Conservation (phyloP, 164 flowering plant species). For the Liquidambar formosana region DNA sequence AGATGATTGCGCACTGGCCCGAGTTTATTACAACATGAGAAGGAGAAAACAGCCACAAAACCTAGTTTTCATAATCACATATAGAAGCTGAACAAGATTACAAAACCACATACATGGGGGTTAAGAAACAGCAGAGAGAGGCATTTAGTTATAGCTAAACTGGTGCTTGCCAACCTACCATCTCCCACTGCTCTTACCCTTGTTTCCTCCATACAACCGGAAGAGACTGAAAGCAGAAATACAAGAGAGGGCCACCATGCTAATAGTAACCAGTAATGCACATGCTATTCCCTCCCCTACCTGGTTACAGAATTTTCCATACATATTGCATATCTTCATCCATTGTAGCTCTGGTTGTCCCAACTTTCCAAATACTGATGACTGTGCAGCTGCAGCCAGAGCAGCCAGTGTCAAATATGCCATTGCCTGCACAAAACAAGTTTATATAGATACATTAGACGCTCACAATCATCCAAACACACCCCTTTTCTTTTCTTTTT, state of each 20-base stretch:
- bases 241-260: conserved; percentile 58
- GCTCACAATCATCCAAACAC: not conserved
- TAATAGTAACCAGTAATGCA: conserved; percentile 53
- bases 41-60: not conserved
- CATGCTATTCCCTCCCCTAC: conserved; percentile 82
- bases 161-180: conserved; percentile 31
- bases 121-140: too few relatives aligned
- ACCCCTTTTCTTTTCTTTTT: too few relatives aligned
- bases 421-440: conserved; percentile 48
- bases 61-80: not conserved
- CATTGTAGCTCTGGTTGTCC: conserved; percentile 82
- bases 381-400: conserved; percentile 73
- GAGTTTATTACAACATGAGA: too few relatives aligned
- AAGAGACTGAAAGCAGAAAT: conserved; percentile 90
- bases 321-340: conserved; percentile 86
- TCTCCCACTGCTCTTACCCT: conserved; percentile 42
- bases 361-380: conserved; percentile 56
- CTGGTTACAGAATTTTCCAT: conserved; percentile 82
- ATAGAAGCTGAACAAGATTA: too few relatives aligned
- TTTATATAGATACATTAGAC: not conserved
- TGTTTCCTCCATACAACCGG: conserved; percentile 69
- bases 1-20: too few relatives aligned
- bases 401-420: conserved; percentile 76
- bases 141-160: too few relatives aligned
- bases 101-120: too few relatives aligned